Evolutionary conservation across 495 filamentous ascomycete genomes (phyloP), one percentile per base, ranked within the genome.

Genomic region (Penicillium cinerascens): DNA sequence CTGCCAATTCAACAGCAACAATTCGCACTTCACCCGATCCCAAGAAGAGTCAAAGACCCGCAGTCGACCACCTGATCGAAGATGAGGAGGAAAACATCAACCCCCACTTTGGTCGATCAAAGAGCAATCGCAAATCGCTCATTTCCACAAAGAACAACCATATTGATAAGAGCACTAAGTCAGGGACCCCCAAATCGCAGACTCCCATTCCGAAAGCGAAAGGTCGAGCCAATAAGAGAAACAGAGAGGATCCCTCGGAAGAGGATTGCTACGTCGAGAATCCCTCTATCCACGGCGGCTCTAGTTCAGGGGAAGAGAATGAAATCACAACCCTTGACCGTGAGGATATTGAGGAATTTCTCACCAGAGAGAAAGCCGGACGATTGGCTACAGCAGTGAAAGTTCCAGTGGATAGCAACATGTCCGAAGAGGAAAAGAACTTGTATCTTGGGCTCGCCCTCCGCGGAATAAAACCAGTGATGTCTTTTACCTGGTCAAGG

Each of bases 381-480:
- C 68, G 68, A 27, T 48, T 64, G 53, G 64, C 60, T 8, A 52
- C 60, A 6, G 61, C 64, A 0, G 49, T 64, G 22, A 53, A 64
- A 18, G 39, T 70, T 3, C 67, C 70, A 0, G 18, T 56, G 11
- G 54, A 58, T n/a, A 26, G 60, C 3, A 80, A 78, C 21, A 52
- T 65, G 73, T 74, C 68, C 15, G 55, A 70, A 11, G 76, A 79
- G 33, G 84, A 85, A 48, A 70, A 77, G 29, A 68, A 66, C 38
- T 69, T 88, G 11, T 83, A 78, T 61, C 67, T 77, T 36, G 76
- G 77, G 40, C 66, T 87, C 10, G 67, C 73, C 4, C 78, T 79
- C 61, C 79, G 85, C 22, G 82, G 84, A 4, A 77, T 75, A 25
- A 82, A 87, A 67, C 77, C 82, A 5, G 59, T 87, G 2, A 56